Evolutionary conservation across 2,329 filamentous ascomycete species (phyloP), one percentile per base, ranked within the genome.

Genomic region (Fragosphaeria purpurea): DNA sequence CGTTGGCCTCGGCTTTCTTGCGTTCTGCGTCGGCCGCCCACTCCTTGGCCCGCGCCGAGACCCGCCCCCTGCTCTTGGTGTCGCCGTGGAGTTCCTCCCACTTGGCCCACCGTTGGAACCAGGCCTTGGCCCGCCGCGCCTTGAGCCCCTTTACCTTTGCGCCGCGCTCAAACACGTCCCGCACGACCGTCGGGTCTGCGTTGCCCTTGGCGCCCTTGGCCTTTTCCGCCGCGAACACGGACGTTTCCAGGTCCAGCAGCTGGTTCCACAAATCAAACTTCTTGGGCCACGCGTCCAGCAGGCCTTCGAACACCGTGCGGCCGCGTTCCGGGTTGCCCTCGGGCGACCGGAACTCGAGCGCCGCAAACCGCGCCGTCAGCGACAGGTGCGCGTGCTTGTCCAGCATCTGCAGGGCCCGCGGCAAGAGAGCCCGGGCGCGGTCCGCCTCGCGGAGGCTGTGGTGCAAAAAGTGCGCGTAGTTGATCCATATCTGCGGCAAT

Each of bases 391-490:
- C 68, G 56, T 76, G 83, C 52, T 78, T 66, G 32, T 85, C 83
- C 3, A 98, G 80, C 7, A 87, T 86, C 68, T 97, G 90, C 8
- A 86, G 82, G 12, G 93, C 91, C 41, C 91, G 85, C 3, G 84
- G 76, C 6, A 97, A 80, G 11, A 98, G 79, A 1, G 80, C 81
- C 50, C 89, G 84, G 4, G 83, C 86, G 7, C 83, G 80, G n/a
- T 84, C 83, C 1, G 88, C 79, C 9, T 84, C 76, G 52, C 77
- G 73, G 53, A 80, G 70, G 1, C 80, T 86, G 53, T 85, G 82
- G 70, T 95, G 85, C 50, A 98, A 76, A 76, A 96, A 97, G 61
- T 86, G 85, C 31, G 90, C 91, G 68, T 96, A 97, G 72, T 97
- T 96, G 67, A 85, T 76, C 88, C 90, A 98, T 58, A 96, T 82